Evolutionary conservation across 495 filamentous ascomycete species (phyloP), one percentile per base, ranked within the genome.

Genomic region (Aspergillus incahuasiensis): DNA sequence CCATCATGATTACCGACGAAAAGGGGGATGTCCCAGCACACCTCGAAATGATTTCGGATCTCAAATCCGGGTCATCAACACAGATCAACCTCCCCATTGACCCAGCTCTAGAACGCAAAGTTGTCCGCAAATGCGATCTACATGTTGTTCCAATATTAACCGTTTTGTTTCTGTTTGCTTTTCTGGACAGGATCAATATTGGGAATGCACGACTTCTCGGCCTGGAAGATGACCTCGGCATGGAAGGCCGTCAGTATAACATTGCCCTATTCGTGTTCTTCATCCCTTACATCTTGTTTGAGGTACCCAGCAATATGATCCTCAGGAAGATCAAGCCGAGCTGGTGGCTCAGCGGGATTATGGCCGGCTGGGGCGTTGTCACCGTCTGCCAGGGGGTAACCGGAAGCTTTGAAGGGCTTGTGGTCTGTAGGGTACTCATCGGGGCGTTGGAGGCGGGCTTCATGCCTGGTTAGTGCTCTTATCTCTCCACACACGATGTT

Each of bases 261-360:
- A 71, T 86, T 42, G 82, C 83, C 16, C 73, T 86, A 1, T 79
- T 82, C 47, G 74, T 86, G 13, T 87, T 85, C 68, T 88, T 87
- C 65, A 75, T 84, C 3, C 82, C 81, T 34, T 89, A 88, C 63
- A 77, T 82, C 46, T 62, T 81, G 19, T 77, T 83, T 42, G 83
- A 85, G 58, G 73, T 86, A 21, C 82, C 81, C 13, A 72, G 70
- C 41, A 86, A 86, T 59, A 67, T 87, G 50, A 71, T 85, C 65
- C 74, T 86, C 63, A 86, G 85, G 75, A 81, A 77, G 50, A 65
- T 85, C n/a, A 78, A 78, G 0, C 86, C 86, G 16, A 77, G 67
- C 11, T 69, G 71, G 47, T 70, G 72, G 52, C 65, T 82, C 25
- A 66, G 74, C 0, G 59, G 59, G 21, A 73, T 77, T 42, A 79